Evolutionary conservation across 306 rosid genomes (phyloP), one percentile per base, ranked within the genome.

Genomic region (Heteromeles arbutifolia): DNA sequence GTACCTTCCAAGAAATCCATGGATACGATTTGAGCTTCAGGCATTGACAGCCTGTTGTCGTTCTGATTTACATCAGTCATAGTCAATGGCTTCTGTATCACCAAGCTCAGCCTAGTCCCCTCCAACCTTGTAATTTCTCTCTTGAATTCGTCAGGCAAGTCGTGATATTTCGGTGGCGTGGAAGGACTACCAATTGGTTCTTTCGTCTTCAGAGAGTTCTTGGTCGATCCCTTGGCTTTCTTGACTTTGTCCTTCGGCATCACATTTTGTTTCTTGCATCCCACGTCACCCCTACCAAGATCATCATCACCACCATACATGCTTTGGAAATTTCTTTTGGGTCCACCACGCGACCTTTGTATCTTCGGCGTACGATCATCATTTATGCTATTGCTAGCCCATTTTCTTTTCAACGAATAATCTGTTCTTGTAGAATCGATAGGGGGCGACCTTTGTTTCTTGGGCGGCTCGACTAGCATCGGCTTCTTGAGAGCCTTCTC

Each of bases 81-180:
- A 12, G 28, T 26, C 14, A 74, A 13, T 4, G n/a, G 1, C 59
- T 74, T 74, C 45, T 59, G 9, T 25, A 74, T 61, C 43, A 74
- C 69, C 41, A 61, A 12, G 8, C 9, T 32, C 29, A 28, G 19
- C 8, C 45, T 61, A 0, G 44, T 73, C 24, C 77, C 77, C 15
- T 32, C 26, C 76, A 73, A 73, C 6, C 11, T 58, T 18, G 11
- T 59, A 61, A 61, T 74, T 65, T 74, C 26, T 12, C 58, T 61
- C 67, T 41, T 59, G 44, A 25, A 74, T 6, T 44, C 77, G 45
- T 74, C 77, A 25, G 69, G 69, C 69, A 74, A 74, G 19, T 58
- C 57, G 3, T 18, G 24, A 43, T 65, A 18, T 50, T 50, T 50
- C 28, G 7, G 25, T 8, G 69, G 11, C 4, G 67, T 28, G 67